Evolutionary conservation across 2,329 filamentous ascomycete genomes (phyloP).

Genomic region (Colletotrichum acutatum): DNA sequence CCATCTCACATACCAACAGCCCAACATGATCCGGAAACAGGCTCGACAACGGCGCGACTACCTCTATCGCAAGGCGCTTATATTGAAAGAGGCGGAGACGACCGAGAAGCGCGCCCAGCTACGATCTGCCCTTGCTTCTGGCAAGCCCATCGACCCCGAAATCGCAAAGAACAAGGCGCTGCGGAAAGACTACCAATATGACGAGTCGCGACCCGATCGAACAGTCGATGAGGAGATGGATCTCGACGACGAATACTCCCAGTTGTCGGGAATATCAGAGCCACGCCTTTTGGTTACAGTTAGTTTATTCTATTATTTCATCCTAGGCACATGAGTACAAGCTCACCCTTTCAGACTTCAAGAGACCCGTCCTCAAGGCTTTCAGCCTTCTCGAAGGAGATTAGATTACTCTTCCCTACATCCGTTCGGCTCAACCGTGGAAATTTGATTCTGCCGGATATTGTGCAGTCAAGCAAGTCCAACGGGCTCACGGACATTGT

Average conservation of each 20-base stretch:
- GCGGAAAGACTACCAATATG: constrained; percentile 91
- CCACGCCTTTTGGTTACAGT: constrained; percentile 53
- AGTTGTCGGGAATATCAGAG: constrained; percentile 91
- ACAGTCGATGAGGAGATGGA: constrained; percentile 76
- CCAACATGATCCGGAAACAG: constrained; percentile 48
- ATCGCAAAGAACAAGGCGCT: constrained; percentile 89
- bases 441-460: constrained; percentile 86
- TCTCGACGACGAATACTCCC: constrained; percentile 89
- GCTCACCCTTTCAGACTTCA: constrained; percentile 69
- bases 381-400: constrained; percentile 92
- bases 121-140: constrained; percentile 86
- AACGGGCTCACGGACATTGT: constrained; percentile 87
- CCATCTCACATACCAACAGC: not conserved
- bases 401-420: constrained; percentile 81
- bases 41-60: constrained; percentile 61
- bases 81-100: constrained; percentile 90
- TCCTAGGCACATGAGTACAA: too few species aligned
- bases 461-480: constrained; percentile 83
- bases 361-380: constrained; percentile 87
- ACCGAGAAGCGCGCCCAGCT: constrained; percentile 91
- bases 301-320: too few species aligned
- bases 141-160: constrained; percentile 83
- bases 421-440: constrained; percentile 91
- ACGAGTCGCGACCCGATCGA: constrained; percentile 81
- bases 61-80: constrained; percentile 88